Evolutionary conservation across 2,329 filamentous ascomycete genomes (phyloP), one percentile per base, ranked within the genome.

Genomic region (Leptographium radiaticola): DNA sequence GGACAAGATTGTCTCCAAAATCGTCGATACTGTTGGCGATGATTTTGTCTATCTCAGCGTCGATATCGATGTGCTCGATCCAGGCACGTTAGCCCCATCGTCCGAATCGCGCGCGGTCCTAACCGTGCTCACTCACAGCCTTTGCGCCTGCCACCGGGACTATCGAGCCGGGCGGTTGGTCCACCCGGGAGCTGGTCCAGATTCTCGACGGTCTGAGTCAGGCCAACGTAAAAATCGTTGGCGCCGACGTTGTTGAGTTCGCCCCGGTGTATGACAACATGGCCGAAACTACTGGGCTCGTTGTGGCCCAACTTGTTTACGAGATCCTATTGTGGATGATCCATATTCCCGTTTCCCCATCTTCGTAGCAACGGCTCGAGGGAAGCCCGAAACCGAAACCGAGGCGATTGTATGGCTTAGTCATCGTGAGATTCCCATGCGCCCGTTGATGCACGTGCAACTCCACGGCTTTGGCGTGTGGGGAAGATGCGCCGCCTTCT

Each of bases 41-140:
- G 71, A 72, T 0, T 75, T 70, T 47, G 77, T 82, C 12, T 91
- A 91, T 62, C 71, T 91, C 33, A 84, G 77, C 55, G 79, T 91
- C 16, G 87, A 90, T 63, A 89, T 90, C 59, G 87, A 91, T 66
- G 86, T 89, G 0, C 72, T 91, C 50, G 86, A 90, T 65, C 87
- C 87, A 30, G 47, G 47, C 39, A 30, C 11, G 47, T 20, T 25
- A 25, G 18, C 42, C 25, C 25, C 25, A 25, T 25, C 25, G 25
- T 25, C 25, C 25, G 25, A 25, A 25, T 25, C 25, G 2, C 25
- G 3, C 25, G 25, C 25, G 25, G 25, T 25, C 25, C 25, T 25
- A 25, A 25, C 25, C 20, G 20, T 39, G 16, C 16, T 40, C 7
- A 30, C 36, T 13, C 4, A 31, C 40, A 36, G 54, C 54, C 0